A percentile compares a stretch with the other conserved stretches of the same genome.
These are phyloP conservation scores for Ogataea pilisensis DNA, from an alignment of 805 yeast species.

Conservation along the genomic window DNA sequence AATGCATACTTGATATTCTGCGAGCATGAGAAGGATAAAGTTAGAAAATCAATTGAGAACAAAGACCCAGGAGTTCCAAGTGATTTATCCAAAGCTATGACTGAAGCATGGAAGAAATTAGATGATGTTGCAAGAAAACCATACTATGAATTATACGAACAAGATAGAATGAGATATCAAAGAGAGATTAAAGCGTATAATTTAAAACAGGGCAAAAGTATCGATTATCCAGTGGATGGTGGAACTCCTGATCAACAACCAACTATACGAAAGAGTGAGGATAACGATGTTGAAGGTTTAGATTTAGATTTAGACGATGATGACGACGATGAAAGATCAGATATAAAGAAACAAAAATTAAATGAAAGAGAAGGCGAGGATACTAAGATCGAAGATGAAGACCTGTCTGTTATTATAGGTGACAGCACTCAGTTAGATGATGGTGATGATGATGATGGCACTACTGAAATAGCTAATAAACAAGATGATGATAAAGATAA, in stretches of 20 bases:
- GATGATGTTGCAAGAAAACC: constrained; percentile 67
- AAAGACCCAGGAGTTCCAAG: constrained; percentile 45
- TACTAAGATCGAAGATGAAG: constrained; percentile 2
- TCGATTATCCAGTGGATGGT: constrained; percentile 2
- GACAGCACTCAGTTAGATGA: constrained; percentile 7
- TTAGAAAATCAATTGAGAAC: constrained; percentile 55
- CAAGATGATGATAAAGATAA: constrained; percentile 6
- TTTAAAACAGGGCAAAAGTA: constrained; percentile 17
- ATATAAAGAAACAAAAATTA: constrained; percentile 6
- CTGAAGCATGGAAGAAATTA: constrained; percentile 82
- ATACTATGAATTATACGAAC: constrained; percentile 69
- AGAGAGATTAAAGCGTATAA: constrained; percentile 57
- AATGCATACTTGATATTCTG: constrained; percentile 87
- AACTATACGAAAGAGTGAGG: constrained; percentile 6
- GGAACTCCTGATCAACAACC: neutral
- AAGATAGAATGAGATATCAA: constrained; percentile 71
- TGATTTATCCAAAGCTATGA: constrained; percentile 73
- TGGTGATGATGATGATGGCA: constrained; percentile 6
- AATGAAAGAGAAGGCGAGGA: neutral
- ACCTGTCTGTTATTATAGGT: neutral
- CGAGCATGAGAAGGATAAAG: constrained; percentile 75
- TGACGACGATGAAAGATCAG: neutral
- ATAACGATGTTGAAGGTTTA: constrained; percentile 2
- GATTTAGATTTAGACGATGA: neutral
- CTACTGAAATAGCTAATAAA: constrained; percentile 11